Percentiles rank a stretch among this genome's conserved stretches.
Evolutionary conservation across 1,139 yeast genomes (phyloP).

Genomic region (Blastobotrys arbuscula): DNA sequence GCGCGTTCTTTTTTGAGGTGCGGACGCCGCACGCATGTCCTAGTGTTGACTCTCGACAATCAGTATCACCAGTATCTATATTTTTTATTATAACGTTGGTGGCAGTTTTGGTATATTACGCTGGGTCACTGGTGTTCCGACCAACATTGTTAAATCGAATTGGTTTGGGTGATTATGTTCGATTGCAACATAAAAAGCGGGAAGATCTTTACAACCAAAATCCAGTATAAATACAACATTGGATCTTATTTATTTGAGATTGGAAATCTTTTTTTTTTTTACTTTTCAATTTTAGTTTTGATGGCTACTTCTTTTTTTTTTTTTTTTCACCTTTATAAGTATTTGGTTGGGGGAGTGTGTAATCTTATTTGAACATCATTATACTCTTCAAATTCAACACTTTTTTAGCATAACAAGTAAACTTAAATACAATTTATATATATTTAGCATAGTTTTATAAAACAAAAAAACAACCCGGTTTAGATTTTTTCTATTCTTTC

Average conservation of each 20-base stretch:
- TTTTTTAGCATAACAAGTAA: too few relatives aligned
- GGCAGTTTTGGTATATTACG: conserved; percentile 33
- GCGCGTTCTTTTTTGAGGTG: conserved; percentile 81
- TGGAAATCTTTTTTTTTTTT: neutral
- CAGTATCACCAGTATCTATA: conserved; percentile 28
- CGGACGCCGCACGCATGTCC: conserved; percentile 87
- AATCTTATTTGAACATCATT: too few relatives aligned
- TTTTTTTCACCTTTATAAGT: neutral
- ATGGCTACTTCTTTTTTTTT: neutral
- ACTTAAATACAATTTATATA: too few relatives aligned
- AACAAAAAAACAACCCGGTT: too few relatives aligned
- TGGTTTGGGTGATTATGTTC: neutral
- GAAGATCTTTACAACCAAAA: neutral
- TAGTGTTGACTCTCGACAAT: conserved; percentile 49
- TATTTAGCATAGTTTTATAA: too few relatives aligned
- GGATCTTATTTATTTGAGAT: neutral
- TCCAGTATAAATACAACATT: too few relatives aligned
- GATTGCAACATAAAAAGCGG: neutral
- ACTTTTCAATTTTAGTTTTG: neutral
- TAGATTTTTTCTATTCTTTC: too few relatives aligned
- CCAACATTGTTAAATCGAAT: neutral
- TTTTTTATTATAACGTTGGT: conserved; percentile 31
- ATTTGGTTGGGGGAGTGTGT: too few relatives aligned
- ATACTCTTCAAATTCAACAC: too few relatives aligned
- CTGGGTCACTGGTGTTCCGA: conserved; percentile 14